Percentiles rank a stretch among this genome's conserved stretches.
Conservation (phyloP, 768 basidiomycete genomes). For the Termitomyces bulborhizus region DNA sequence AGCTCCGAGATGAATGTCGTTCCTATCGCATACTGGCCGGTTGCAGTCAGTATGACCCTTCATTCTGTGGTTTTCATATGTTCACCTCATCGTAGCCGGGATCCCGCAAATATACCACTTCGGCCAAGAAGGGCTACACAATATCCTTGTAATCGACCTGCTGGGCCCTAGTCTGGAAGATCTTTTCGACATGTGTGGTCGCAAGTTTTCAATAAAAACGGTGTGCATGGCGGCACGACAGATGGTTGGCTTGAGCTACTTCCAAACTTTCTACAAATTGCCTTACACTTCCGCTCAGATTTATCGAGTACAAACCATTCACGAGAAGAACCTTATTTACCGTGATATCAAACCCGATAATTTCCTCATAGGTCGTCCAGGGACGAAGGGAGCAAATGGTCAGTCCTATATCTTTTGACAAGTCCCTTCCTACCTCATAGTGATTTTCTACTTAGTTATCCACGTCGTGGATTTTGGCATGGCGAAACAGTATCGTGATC, state of each 20-base stretch:
- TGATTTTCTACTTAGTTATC: constrained; percentile 44
- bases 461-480: constrained; percentile 99
- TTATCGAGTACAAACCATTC: constrained; percentile 93
- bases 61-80: constrained; percentile 10
- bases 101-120: constrained; percentile 99
- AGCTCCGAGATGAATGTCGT: constrained; percentile 96
- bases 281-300: constrained; percentile 43
- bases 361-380: constrained; percentile 92
- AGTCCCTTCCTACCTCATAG: background rate
- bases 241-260: constrained; percentile 55
- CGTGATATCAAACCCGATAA: constrained; percentile 99
- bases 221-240: constrained; percentile 99
- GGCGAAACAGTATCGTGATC: constrained; percentile 99
- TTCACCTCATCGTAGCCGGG: constrained; percentile 54
- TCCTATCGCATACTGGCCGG: constrained; percentile 89
- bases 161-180: constrained; percentile 96
- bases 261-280: constrained; percentile 3
- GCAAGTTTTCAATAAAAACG: constrained; percentile 97
- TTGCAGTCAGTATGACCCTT: constrained; percentile 59
- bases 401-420: constrained; percentile 15
- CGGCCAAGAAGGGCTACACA: constrained; percentile 97
- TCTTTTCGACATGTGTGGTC: constrained; percentile 97
- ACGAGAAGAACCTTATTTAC: constrained; percentile 99
- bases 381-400: constrained; percentile 87
- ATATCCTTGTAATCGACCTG: constrained; percentile 97